Evolutionary conservation across 2,329 filamentous ascomycete genomes (phyloP), one percentile per base, ranked within the genome.

Genomic region (Alternaria burnsii): DNA sequence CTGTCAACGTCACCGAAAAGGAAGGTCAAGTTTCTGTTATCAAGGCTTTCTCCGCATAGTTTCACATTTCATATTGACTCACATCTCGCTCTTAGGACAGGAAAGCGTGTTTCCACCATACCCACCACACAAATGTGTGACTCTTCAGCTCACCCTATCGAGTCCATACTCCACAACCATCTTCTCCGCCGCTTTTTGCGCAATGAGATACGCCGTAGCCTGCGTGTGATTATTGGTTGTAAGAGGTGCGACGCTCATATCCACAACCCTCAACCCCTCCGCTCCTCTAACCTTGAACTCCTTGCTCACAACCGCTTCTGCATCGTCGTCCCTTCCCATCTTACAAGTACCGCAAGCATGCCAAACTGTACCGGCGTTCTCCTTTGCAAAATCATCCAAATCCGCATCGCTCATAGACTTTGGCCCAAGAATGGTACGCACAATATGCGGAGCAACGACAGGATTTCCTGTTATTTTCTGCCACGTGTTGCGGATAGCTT

Each of bases 401-500:
- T 88, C 85, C 52, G 86, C 85, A 28, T 83, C 78, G 2, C 76
- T 78, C 38, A 76, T n/a, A 81, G 78, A 62, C 78, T 76, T 24
- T 68, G 71, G 4, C 78, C 84, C 26, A 82, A 82, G 64, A 73
- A 82, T 12, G 77, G 74, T 67, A 80, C 82, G 12, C 71, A 76
- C 63, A 82, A 85, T 83, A 55, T 84, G 78, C 58, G 82, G 84
- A 59, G 80, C 73, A 10, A 85, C 74, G 59, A 85, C 82, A 5
- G 86, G 70, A 47, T 87, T 85, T 16, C 80, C 78, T 0, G 76
- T 76, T 4, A 81, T 77, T 40, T 78, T 79, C 24, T 72, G 78
- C 59, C 77, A 78, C 41, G 75, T 77, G 6, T 82, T 81, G 0
- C 81, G 71, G 26, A 77, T 67, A 3, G 67, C 64, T 55, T 76